Base-by-base conservation (phyloP, 345 rosid genomes). In the Lepidium didymum region DNA sequence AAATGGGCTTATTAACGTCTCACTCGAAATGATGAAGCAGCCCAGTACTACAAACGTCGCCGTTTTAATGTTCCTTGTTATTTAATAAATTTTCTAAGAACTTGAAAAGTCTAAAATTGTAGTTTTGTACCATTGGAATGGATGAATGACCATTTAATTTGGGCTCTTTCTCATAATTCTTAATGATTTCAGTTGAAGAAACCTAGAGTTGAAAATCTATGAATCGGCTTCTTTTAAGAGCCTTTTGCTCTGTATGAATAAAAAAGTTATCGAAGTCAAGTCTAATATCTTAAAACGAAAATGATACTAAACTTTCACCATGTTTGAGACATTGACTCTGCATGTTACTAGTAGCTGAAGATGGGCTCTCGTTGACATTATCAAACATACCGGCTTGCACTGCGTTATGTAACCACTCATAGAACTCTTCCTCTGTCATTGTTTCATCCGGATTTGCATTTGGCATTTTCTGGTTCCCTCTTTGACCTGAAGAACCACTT, bases 361-460 rank as follows among this genome's bases (percentile, higher is more conserved):
- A 69, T 42, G 89, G 78, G 68, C 66, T 81, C 42, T 78, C 70
- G 44, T 69, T 77, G 0, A 51, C 53, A 77, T 80, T 83, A 64
- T 88, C 92, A 55, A 90, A 94, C 75, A 77, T 55, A 37, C 97
- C 99, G 0, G 95, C 74, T 68, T 86, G 95, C 64, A 78, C 81
- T 0, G 99, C 99, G 40, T 87, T 91, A 85, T 86, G 96, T 35
- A 91, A 81, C 99, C 99, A 94, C 77, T 83, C 87, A 0, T 82
- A 64, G 68, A 91, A 86, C 73, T 91, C 95, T 73, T 91, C 95
- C 70, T 91, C 96, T 0, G 95, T 88, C 97, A 91, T 87, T 63
- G 87, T 77, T 70, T 94, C 99, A 45, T 94, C 96, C 77, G 74
- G 58, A 46, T 86, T 81, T 40, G 91, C 41, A 3, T 81, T 69